Base-by-base conservation (phyloP, 2,329 filamentous ascomycete genomes). In the Zelopaecilomyces penicillatus region DNA sequence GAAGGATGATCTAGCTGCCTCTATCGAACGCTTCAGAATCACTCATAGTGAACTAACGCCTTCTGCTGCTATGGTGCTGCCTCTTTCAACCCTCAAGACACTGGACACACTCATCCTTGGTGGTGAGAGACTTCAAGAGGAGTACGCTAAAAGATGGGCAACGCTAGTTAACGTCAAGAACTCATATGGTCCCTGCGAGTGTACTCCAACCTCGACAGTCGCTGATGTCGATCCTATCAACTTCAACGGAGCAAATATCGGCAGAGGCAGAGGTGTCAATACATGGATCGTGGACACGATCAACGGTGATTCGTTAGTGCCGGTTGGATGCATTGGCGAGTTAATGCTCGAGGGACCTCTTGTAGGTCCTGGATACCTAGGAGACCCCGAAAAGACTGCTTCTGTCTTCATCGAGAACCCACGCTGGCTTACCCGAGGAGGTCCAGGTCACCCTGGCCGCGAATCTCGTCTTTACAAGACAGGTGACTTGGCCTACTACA, bases 401-500 rank as follows among this genome's bases (percentile, higher is more conserved):
- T 6, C 8, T 27, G 7, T 28, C 6, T 38, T 38, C 37, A 26
- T 38, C 37, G 11, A 6, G 5, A 28, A 38, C 26, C 37, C 37
- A 26, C 11, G 10, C 11, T 38, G 37, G 37, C 32, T 34, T 34
- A 34, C n/a, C 9, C 32, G 32, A 34, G 32, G 32, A 9, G 9
- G 8, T 9, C 32, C 32, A 34, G 32, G 32, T 29, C 31, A 39
- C 9, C 2, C 42, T 33, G 40, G 50, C 38, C 39, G 50, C 8
- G 31, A 31, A 2, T 47, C 47, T 6, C 41, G 46, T 30, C 44
- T 67, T 5, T 66, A 65, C 48, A 57, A 57, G 39, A 65, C 64
- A 1, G 64, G 64, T 9, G 64, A 66, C 44, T 50, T 66, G 12
- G 64, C 55, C 6, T 47, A 48, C 26, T 62, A 64, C 26, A 45